Base-by-base conservation (phyloP, 2,329 filamentous ascomycete species). In the Acrodontium crateriforme region DNA sequence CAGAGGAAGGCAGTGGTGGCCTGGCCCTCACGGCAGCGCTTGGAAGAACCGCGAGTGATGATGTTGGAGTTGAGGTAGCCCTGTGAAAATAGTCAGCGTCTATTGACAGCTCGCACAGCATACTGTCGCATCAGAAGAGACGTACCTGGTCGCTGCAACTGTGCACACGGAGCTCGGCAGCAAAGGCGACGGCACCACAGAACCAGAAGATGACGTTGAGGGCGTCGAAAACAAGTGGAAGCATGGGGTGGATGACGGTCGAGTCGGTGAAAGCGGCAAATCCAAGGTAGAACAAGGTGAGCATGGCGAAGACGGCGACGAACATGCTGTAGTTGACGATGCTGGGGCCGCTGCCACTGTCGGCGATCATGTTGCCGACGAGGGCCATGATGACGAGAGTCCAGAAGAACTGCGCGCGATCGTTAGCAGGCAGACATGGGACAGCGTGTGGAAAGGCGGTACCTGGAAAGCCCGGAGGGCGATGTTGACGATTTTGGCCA, bases 1-100 rank as follows among this genome's bases (percentile, higher is more conserved):
- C 77, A 87, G 56, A 82, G 65, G 59, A 87, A 87, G 19, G 71
- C 77, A 18, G 69, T 71, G 37, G 69, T 68, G 19, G 79, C 79
- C 59, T 85, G 79, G 10, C 81, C 69, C 56, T 82, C 72, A 37
- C 70, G 73, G 58, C 80, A 85, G 39, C 77, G 69, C 59, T 75
- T 72, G 65, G 60, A 53, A 24, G 72, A 74, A 34, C 48, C 52
- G 38, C 56, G 58, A 30, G 53, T 60, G 36, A 61, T 54, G 14
- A 41, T 49, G 49, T 56, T 56, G 25, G 37, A 54, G 26, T 33
- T 24, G 15, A 50, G 51, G 45, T 62, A 63, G 32, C 38, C 41
- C 40, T 54, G 34, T 10, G n/a, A n/a, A 8, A 6, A 3, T 22
- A 24, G 29, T 42, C 25, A 40, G 34, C 18, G n/a, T 6, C 18